Evolutionary conservation across 345 rosid species (phyloP).

Genomic region (Arabidopsis thaliana): DNA sequence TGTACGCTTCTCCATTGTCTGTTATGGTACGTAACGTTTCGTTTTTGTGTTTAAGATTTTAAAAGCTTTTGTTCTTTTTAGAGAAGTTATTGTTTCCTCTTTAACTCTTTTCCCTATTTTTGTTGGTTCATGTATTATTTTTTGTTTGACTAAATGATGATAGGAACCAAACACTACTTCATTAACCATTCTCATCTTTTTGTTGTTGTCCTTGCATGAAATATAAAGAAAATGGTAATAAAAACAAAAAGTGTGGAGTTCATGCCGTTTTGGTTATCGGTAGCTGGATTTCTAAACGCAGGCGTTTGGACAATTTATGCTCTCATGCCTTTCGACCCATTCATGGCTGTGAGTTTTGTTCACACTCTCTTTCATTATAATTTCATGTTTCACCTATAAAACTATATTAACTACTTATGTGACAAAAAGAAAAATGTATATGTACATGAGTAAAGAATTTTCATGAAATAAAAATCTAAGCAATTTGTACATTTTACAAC

Average conservation of each 20-base stretch:
- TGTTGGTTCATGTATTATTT: not conserved
- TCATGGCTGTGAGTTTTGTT: conserved; percentile 58
- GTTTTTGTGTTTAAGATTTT: no score
- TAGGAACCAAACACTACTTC: not conserved
- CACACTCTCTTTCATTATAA: not conserved
- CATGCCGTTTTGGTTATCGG: conserved; percentile 82
- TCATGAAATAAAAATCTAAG: not conserved
- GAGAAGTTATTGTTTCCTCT: not conserved
- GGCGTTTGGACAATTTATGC: conserved; percentile 75
- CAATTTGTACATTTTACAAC: no score
- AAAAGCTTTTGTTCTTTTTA: no score
- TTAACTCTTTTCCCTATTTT: not conserved
- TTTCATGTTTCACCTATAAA: conserved; percentile 20
- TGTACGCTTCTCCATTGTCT: conserved; percentile 88
- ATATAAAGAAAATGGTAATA: conserved; percentile 68
- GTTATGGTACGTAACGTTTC: conserved; percentile 62
- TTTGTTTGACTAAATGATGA: not conserved
- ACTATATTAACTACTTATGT: not conserved
- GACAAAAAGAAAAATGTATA: not conserved
- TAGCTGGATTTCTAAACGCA: conserved; percentile 73
- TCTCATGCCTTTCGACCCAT: conserved; percentile 70
- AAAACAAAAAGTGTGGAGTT: conserved; percentile 83
- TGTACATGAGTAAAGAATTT: not conserved
- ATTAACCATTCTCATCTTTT: not conserved
- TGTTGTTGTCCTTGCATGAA: not conserved